Evolutionary conservation across 306 rosid genomes (phyloP).

Genomic region (Myrica gale): DNA sequence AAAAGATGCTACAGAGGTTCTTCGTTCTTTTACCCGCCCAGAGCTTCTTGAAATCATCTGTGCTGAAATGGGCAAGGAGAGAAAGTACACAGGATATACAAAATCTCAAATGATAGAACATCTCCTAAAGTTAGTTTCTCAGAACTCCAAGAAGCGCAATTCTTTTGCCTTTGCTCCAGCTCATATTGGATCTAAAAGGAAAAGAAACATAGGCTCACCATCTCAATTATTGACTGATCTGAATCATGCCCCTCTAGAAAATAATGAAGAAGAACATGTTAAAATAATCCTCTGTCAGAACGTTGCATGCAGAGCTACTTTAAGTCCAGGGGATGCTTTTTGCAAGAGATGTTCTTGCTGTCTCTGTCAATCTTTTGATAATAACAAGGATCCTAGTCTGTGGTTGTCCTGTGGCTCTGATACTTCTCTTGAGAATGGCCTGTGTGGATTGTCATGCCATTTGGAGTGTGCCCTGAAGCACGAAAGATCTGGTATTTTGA

Average conservation of each 20-base stretch:
- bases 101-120: conserved; percentile 73
- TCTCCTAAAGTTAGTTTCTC: conserved; percentile 65
- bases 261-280: conserved; percentile 40
- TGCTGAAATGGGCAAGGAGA: conserved; percentile 85
- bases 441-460: conserved; percentile 93
- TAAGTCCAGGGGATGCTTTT: conserved; percentile 58
- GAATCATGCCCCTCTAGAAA: conserved; percentile 32
- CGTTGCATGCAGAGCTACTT: conserved; percentile 72
- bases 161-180: conserved; percentile 29
- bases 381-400: conserved; percentile 94
- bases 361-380: conserved; percentile 71
- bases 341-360: conserved; percentile 97
- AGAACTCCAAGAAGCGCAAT: conserved; percentile 44
- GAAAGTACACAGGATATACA: conserved; percentile 81
- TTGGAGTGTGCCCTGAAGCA: conserved; percentile 82
- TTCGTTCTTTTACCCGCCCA: conserved; percentile 67
- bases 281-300: conserved; percentile 59
- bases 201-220: conserved; percentile 36
- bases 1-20: conserved; percentile 63
- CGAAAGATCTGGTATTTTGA: conserved; percentile 60
- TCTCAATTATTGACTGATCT: conserved; percentile 32
- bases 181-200: conserved; percentile 58
- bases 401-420: conserved; percentile 81
- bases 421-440: conserved; percentile 40
- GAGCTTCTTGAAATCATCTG: conserved; percentile 83